Conservation (phyloP, 192 early-diverging fungal genomes). For the Backusella circina region DNA sequence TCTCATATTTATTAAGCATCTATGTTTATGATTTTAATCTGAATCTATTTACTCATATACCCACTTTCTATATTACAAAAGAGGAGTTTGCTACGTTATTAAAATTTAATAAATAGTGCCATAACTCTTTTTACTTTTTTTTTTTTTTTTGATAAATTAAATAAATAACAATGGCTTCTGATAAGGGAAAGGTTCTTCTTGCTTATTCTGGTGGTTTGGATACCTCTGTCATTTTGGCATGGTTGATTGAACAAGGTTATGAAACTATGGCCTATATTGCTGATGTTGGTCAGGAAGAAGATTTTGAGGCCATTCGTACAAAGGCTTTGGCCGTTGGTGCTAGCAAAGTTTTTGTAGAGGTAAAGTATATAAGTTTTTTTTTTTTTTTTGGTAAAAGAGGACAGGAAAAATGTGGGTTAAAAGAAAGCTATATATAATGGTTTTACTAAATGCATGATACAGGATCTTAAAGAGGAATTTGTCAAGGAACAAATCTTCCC, state of each 20-base stretch:
- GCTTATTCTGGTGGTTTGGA: conserved; percentile 98
- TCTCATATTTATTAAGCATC: too few relatives aligned
- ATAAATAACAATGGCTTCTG: conserved; percentile 37
- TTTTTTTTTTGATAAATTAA: too few relatives aligned
- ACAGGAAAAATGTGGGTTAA: neutral
- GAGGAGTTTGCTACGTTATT: too few relatives aligned
- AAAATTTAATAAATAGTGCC: too few relatives aligned
- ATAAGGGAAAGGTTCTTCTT: conserved; percentile 84
- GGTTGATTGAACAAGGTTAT: conserved; percentile 97
- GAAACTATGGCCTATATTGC: conserved; percentile 98
- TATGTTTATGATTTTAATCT: too few relatives aligned
- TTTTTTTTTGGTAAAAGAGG: neutral
- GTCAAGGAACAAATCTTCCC: conserved; percentile 92
- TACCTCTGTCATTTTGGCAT: conserved; percentile 98
- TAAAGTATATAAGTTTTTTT: conserved; percentile 19
- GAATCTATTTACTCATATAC: too few relatives aligned
- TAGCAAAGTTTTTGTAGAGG: conserved; percentile 91
- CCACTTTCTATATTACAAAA: too few relatives aligned
- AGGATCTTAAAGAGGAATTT: conserved; percentile 91
- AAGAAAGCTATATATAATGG: neutral
- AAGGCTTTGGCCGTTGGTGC: conserved; percentile 96
- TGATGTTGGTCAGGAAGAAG: conserved; percentile 98
- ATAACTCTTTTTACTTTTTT: too few relatives aligned
- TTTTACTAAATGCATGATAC: neutral
- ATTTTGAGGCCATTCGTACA: conserved; percentile 88